Percentiles rank a stretch among this genome's conserved stretches.
phyloP scores from a whole-genome alignment of 2,329 filamentous ascomycete species.

The Cryphonectria japonica region DNA sequence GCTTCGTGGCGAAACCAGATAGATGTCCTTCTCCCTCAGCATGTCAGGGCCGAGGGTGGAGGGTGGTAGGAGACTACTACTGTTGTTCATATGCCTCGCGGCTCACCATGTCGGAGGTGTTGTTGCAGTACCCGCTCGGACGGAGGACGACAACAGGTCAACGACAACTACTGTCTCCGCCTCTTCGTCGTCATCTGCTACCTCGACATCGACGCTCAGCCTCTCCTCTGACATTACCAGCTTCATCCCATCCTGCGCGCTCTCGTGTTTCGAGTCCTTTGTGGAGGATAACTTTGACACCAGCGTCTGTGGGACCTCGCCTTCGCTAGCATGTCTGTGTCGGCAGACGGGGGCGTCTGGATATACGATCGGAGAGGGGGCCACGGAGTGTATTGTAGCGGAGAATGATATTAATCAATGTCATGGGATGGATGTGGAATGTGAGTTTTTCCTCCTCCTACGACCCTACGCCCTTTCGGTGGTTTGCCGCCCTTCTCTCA shows the following conservation, averaged over 20 bases:
- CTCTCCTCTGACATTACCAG: slow-evolving; percentile 45
- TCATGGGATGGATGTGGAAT: slow-evolving; percentile 45
- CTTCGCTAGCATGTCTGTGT: slow-evolving; percentile 67
- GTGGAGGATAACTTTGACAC: slow-evolving; percentile 61
- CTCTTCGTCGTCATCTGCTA: slow-evolving; percentile 39
- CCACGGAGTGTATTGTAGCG: slow-evolving; percentile 67
- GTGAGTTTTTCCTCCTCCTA: slow-evolving; percentile 37
- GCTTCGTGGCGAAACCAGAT: slow-evolving; percentile 22
- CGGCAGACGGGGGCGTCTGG: slow-evolving; percentile 60
- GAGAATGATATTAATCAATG: slow-evolving; percentile 57
- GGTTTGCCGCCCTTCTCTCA: background rate
- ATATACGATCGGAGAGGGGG: slow-evolving; percentile 73
- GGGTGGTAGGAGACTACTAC: slow-evolving; percentile 12
- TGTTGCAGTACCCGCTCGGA: background rate
- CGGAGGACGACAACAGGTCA: background rate
- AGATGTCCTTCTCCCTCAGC: slow-evolving; percentile 49
- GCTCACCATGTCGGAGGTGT: background rate
- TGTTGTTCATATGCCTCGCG: slow-evolving; percentile 23
- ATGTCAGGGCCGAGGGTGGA: slow-evolving; percentile 41
- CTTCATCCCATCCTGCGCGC: slow-evolving; percentile 62
- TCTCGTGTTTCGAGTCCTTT: slow-evolving; percentile 65
- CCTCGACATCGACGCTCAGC: slow-evolving; percentile 33
- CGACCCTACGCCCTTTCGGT: background rate
- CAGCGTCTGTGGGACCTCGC: slow-evolving; percentile 50
- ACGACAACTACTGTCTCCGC: slow-evolving; percentile 31